These are phyloP conservation scores for Pseudogymnoascus sp. DNA, from an alignment of 2,329 filamentous ascomycete species.

Conservation along the genomic window DNA sequence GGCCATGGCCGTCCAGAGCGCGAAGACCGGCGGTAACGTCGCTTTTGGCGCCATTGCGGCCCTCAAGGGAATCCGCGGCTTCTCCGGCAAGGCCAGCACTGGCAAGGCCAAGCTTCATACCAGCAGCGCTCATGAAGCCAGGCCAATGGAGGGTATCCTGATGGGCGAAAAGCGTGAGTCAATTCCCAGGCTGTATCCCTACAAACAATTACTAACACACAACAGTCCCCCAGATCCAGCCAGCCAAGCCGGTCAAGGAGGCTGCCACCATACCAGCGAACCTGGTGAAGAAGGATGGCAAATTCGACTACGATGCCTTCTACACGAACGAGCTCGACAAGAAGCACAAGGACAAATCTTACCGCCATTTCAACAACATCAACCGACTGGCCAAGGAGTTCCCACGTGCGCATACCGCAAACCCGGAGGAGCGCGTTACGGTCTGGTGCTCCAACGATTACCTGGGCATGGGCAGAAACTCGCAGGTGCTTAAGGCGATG, in stretches of 20 bases:
- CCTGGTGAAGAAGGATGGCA: constrained; percentile 34
- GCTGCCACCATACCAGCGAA: constrained; percentile 18
- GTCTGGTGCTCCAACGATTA: constrained; percentile 99
- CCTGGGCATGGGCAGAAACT: constrained; percentile 92
- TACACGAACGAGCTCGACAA: constrained; percentile 86
- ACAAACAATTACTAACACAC: constrained; percentile 17
- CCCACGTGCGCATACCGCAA: constrained; percentile 84
- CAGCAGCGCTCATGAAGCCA: constrained; percentile 67
- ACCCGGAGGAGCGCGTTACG: constrained; percentile 75
- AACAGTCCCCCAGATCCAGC: constrained; percentile 28
- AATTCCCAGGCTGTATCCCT: background rate
- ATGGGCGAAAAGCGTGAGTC: constrained; percentile 44
- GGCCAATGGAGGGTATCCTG: constrained; percentile 56
- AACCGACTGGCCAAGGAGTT: constrained; percentile 96
- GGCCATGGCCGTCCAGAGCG: constrained; percentile 79
- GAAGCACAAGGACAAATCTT: constrained; percentile 99
- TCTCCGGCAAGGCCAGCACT: constrained; percentile 43
- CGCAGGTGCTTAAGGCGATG: constrained; percentile 80
- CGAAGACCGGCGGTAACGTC: constrained; percentile 40
- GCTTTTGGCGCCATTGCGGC: constrained; percentile 35
- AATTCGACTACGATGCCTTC: constrained; percentile 87
- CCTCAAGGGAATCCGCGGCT: constrained; percentile 42
- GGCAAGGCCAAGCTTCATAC: constrained; percentile 75
- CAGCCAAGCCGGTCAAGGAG: constrained; percentile 13
- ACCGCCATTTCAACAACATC: constrained; percentile 99